Conservation (phyloP, 2,329 filamentous ascomycete genomes). For the Talaromyces pinophilus region DNA sequence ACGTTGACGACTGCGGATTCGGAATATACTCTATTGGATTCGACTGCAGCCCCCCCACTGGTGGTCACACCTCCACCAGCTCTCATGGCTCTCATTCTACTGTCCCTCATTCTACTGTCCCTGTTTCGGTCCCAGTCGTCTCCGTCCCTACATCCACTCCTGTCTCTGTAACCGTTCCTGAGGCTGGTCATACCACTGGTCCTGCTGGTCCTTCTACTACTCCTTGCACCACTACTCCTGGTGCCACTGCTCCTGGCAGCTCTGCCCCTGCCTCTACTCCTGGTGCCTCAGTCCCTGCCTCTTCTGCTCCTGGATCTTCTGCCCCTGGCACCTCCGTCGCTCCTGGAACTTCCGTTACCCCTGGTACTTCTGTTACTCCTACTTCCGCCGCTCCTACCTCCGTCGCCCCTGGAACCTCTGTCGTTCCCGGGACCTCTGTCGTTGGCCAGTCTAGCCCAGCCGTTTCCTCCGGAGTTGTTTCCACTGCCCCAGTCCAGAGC, state of each 20-base stretch:
- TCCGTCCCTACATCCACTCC: background rate
- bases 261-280: conserved; percentile 19
- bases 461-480: conserved; percentile 8
- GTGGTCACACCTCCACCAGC: background rate
- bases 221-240: conserved; percentile 25
- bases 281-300: conserved; percentile 21
- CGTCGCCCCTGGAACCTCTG: conserved; percentile 25
- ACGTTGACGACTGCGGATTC: conserved; percentile 66
- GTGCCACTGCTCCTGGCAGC: conserved; percentile 17
- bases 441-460: background rate
- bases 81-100: background rate
- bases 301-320: conserved; percentile 22
- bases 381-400: background rate
- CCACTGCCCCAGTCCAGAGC: conserved; percentile 27
- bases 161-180: conserved; percentile 23
- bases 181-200: background rate
- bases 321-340: conserved; percentile 2
- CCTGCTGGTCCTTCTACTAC: background rate
- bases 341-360: conserved; percentile 22
- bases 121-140: background rate
- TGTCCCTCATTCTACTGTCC: background rate
- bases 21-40: conserved; percentile 74
- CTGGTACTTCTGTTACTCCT: background rate
- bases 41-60: conserved; percentile 58
- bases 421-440: conserved; percentile 27